Base-by-base conservation (phyloP, 805 yeast species). In the Ogataea angusta region DNA sequence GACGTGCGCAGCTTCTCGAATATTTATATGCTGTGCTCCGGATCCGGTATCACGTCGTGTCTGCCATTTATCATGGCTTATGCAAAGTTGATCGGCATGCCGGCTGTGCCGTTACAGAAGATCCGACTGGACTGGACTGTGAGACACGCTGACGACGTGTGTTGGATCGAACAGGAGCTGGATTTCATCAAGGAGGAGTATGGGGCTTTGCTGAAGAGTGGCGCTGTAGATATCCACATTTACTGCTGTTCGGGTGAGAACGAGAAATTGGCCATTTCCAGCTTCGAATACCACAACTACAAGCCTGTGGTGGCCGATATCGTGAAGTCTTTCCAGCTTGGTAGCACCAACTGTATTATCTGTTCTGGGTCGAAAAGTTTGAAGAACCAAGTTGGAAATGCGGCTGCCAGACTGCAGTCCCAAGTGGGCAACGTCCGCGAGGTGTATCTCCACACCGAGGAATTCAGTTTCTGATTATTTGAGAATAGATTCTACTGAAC, bases 21-120 rank as follows among this genome's bases (percentile, higher is more conserved):
- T 31, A 56, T 72, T 6, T 52, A 63, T 8, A 50, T 76, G 17
- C 14, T 74, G 2, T 59, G 75, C 16, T 60, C 76, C 1, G 83
- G 83, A 4, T 67, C 74, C 33, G 82, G 83, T 29, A 67, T 76
- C 12, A 65, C 79, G 3, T 75, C 73, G 0, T 64, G 74, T 2
- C 42, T 73, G 15, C 76, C 82, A 9, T 75, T 70, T 26, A 29
- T 55, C 2, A 22, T 50, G 2, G 47, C 46, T n/a, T 45, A 48
- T 44, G 49, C 72, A 34, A 30, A 48, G 9, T 41, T 60, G 44
- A 44, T 53, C 43, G 42, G 46, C 2, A 38, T 45, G 6, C 26
- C 51, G 36, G 27, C 49, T 0, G 27, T 56, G 10, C 39, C 43
- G 42, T 29, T 66, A 46, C 12, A 52, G 41, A 51, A 47, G 5